Conservation (phyloP, 148 eudicot species). For the Chenopodium suecicum region DNA sequence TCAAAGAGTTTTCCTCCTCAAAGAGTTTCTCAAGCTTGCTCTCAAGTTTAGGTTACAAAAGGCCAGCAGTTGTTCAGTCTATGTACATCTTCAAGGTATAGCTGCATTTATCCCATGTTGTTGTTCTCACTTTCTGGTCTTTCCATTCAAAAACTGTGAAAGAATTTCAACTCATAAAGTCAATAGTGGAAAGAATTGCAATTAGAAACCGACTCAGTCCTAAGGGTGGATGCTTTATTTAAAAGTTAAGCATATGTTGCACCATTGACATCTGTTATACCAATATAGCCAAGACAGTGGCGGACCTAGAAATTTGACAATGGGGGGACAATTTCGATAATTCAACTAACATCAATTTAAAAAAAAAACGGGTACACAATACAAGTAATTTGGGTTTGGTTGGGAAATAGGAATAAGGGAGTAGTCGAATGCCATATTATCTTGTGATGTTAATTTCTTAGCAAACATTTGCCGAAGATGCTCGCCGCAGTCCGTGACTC, state of each 20-base stretch:
- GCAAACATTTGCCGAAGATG: too few relatives aligned
- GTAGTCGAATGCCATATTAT: too few relatives aligned
- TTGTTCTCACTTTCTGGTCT: neutral
- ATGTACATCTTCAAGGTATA: constrained; percentile 98
- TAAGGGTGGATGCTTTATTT: neutral
- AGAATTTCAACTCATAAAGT: neutral
- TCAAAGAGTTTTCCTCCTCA: constrained; percentile 67
- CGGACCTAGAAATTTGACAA: too few relatives aligned
- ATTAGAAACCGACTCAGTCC: neutral
- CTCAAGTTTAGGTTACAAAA: constrained; percentile 67
- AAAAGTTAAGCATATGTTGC: neutral
- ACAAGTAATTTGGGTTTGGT: too few relatives aligned
- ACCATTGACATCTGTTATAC: neutral
- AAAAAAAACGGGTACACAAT: too few relatives aligned
- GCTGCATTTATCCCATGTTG: neutral
- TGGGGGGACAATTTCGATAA: too few relatives aligned
- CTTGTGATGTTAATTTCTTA: too few relatives aligned
- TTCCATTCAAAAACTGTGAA: neutral
- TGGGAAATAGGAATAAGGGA: too few relatives aligned
- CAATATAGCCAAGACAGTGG: neutral
- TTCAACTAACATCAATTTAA: too few relatives aligned
- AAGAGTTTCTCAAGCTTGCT: constrained; percentile 59
- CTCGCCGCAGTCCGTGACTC: too few relatives aligned
- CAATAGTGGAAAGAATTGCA: too few relatives aligned
- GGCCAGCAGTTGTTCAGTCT: constrained; percentile 86